A percentile compares a stretch with the other conserved stretches of the same genome.
These are phyloP conservation scores for Oidiodendron maius DNA, from an alignment of 495 filamentous ascomycete genomes.

Conservation along the genomic window DNA sequence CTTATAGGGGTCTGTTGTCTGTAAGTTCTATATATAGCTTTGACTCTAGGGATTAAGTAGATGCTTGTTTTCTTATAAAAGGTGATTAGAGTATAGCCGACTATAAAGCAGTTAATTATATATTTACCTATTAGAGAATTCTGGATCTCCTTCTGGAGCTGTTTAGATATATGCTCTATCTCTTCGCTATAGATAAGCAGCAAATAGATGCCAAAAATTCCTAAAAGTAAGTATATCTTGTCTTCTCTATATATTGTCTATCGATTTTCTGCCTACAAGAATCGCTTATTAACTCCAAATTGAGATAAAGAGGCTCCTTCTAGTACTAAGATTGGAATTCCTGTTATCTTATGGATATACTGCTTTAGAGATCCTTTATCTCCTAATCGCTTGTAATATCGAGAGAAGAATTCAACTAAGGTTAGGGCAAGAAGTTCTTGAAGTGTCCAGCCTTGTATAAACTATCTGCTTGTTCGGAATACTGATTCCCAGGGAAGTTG, in stretches of 20 bases:
- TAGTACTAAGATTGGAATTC: slow-evolving; percentile 2
- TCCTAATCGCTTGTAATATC: background rate
- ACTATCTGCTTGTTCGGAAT: background rate
- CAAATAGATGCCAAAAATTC: background rate
- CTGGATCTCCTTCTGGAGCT: slow-evolving; percentile 5
- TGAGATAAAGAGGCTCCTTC: slow-evolving; percentile 7
- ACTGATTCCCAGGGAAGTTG: background rate
- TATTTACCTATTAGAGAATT: slow-evolving; percentile 5
- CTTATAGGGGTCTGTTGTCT: slow-evolving; percentile 19
- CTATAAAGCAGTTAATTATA: slow-evolving; percentile 6
- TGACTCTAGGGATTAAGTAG: slow-evolving; percentile 1
- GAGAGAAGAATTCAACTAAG: too few species aligned
- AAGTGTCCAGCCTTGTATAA: too few species aligned
- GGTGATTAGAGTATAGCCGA: slow-evolving; percentile 5
- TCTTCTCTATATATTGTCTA: background rate
- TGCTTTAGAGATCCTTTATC: slow-evolving; percentile 4
- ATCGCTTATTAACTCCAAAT: slow-evolving; percentile 3
- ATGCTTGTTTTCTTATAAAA: slow-evolving; percentile 8
- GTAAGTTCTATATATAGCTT: slow-evolving; percentile 16
- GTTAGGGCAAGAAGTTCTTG: too few species aligned
- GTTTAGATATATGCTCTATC: background rate
- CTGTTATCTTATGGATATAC: slow-evolving; percentile 2
- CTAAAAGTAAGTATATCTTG: background rate
- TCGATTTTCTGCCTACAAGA: slow-evolving; percentile 1
- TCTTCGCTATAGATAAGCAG: too few species aligned